Conservation (phyloP, 2,329 filamentous ascomycete species). For the Alternaria triticimaculans region DNA sequence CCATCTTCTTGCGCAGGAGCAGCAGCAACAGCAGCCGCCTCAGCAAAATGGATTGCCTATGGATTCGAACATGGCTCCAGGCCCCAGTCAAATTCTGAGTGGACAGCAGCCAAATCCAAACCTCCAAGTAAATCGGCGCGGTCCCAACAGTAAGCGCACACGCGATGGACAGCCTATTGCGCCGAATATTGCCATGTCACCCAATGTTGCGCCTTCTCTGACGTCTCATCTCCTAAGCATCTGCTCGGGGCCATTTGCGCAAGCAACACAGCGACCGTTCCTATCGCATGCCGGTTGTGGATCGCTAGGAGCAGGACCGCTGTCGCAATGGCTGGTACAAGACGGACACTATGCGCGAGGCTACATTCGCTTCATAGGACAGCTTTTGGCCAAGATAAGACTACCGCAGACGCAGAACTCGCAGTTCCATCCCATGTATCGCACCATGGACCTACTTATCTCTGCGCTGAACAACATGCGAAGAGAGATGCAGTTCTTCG, state of each 20-base stretch:
- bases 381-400: slow-evolving; percentile 67
- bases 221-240: slow-evolving; percentile 64
- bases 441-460: slow-evolving; percentile 67
- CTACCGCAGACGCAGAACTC: slow-evolving; percentile 57
- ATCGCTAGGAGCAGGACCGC: slow-evolving; percentile 60
- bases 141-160: slow-evolving; percentile 49
- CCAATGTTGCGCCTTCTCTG: slow-evolving; percentile 54
- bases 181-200: slow-evolving; percentile 32
- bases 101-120: slow-evolving; percentile 58
- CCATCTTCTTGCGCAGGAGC: slow-evolving; percentile 29
- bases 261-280: slow-evolving; percentile 71
- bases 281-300: slow-evolving; percentile 70
- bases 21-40: slow-evolving; percentile 20
- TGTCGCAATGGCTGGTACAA: slow-evolving; percentile 74
- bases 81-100: slow-evolving; percentile 49
- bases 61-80: slow-evolving; percentile 24
- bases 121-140: slow-evolving; percentile 54
- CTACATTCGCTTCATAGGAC: slow-evolving; percentile 71
- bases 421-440: slow-evolving; percentile 59
- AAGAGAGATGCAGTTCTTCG: slow-evolving; percentile 71
- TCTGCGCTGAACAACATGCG: slow-evolving; percentile 71
- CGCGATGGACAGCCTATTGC: slow-evolving; percentile 48
- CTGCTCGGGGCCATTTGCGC: slow-evolving; percentile 55
- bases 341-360: slow-evolving; percentile 74
- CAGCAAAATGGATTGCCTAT: slow-evolving; percentile 25